Conservation (phyloP, 2,329 filamentous ascomycete genomes). For the Chrysoporthe cubensis region DNA sequence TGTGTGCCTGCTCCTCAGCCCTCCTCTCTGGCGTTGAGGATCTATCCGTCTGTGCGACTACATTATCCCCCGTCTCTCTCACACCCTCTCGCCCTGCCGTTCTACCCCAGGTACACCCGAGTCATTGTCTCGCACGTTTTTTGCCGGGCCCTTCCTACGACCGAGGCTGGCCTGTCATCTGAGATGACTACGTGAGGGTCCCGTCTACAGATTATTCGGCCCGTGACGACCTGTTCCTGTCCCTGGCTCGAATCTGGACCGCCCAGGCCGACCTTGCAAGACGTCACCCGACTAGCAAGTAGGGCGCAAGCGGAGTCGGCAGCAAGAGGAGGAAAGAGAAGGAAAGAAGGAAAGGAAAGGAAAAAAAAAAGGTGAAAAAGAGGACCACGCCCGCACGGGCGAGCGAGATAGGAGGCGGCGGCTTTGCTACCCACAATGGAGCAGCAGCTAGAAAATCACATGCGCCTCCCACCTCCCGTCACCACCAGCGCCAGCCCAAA, state of each 20-base stretch:
- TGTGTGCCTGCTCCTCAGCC: constrained; percentile 14
- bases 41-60: not conserved
- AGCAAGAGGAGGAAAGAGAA: not conserved
- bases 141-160: constrained; percentile 2
- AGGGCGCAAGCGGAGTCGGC: not conserved
- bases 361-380: not conserved
- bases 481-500: constrained; percentile 9
- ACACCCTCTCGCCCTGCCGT: not conserved
- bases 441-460: constrained; percentile 48
- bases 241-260: constrained; percentile 17
- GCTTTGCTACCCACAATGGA: constrained; percentile 15
- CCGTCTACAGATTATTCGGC: not conserved
- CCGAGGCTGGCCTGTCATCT: constrained; percentile 20
- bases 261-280: constrained; percentile 18
- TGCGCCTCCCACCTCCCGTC: constrained; percentile 42
- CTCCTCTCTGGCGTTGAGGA: not conserved
- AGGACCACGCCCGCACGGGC: constrained; percentile 8
- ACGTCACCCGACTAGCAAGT: constrained; percentile 6
- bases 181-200: constrained; percentile 20
- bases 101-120: constrained; percentile 15
- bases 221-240: constrained; percentile 19
- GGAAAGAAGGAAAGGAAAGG: not conserved
- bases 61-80: constrained; percentile 11
- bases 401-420: constrained; percentile 14
- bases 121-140: constrained; percentile 19